Conservation (phyloP, 805 yeast species). For the Spencermartinsiella europaea region DNA sequence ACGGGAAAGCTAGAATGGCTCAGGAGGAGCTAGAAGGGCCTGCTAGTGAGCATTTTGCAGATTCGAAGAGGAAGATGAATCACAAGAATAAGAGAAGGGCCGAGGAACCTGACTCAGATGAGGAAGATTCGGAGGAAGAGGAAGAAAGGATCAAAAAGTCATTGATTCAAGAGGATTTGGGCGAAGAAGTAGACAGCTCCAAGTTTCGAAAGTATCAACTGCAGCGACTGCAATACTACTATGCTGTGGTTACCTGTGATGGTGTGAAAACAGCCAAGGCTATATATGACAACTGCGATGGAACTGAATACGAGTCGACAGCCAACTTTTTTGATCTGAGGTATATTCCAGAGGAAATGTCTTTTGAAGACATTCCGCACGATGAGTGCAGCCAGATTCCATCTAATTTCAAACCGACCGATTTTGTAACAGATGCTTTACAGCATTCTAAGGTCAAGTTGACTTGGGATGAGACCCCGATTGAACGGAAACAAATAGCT, state of each 20-base stretch:
- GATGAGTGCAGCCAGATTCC: slow-evolving; percentile 74
- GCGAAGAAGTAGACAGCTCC: slow-evolving; percentile 79
- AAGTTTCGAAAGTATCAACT: slow-evolving; percentile 85
- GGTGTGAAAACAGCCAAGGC: slow-evolving; percentile 60
- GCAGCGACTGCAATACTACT: slow-evolving; percentile 87
- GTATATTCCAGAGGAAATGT: slow-evolving; percentile 90
- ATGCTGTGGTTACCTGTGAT: slow-evolving; percentile 86
- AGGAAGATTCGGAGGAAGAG: slow-evolving; percentile 14
- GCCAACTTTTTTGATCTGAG: slow-evolving; percentile 91
- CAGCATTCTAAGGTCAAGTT: slow-evolving; percentile 94
- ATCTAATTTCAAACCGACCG: slow-evolving; percentile 67
- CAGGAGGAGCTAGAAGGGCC: slow-evolving; percentile 91
- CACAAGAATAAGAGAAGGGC: slow-evolving; percentile 29
- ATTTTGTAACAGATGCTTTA: slow-evolving; percentile 88
- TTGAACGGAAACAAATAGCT: slow-evolving; percentile 72
- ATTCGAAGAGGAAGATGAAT: slow-evolving; percentile 36
- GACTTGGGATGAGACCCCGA: slow-evolving; percentile 99
- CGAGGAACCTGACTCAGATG: background rate
- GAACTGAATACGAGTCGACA: slow-evolving; percentile 92
- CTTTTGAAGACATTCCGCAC: slow-evolving; percentile 69
- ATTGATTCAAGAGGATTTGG: slow-evolving; percentile 74
- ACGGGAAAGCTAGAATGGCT: slow-evolving; percentile 87
- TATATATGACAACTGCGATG: slow-evolving; percentile 86
- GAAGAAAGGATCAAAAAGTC: slow-evolving; percentile 61
- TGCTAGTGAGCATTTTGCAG: slow-evolving; percentile 71